Evolutionary conservation across 495 filamentous ascomycete genomes (phyloP), one percentile per base, ranked within the genome.

Genomic region (Hypomontagnella monticulosa): DNA sequence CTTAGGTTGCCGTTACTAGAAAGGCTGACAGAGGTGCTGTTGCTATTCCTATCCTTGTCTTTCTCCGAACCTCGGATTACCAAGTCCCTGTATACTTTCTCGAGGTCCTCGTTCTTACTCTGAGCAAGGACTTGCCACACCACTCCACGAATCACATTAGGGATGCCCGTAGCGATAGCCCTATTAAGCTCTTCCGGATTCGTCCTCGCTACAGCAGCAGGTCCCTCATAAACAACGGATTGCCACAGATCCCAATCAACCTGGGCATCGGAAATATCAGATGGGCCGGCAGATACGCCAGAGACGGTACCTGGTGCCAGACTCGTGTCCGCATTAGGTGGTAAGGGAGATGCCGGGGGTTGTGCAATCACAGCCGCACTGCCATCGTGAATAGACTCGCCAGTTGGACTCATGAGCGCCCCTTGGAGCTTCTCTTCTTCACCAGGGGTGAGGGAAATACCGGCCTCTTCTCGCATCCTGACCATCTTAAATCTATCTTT

Each of bases 201-300:
- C 27, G 91, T 90, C 37, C 91, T 83, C 23, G 90, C 90, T 59
- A 97, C 88, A 7, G 92, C 93, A 32, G 89, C 87, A 9, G 93
- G 90, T 1, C 96, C 95, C 79, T 96, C 89, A 65, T 97, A 93
- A 30, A 99, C 95, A 1, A 99, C 90, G 14, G 90, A 81, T 76
- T 99, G 93, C 95, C 95, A 99, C 15, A 99, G 78, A 75, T 98
- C 96, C 95, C 95, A 99, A 71, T 99, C 92, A 11, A 99, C 92
- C 6, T 84, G 80, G 4, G 83, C 81, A 63, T 93, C 91, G 2
- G 76, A 79, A 69, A 83, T 80, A 12, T 86, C 82, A 8, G 92
- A 89, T 5, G 88, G 89, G 1, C 89, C 89, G 3, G 88, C 85
- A 14, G 85, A 85, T 37, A 91, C 82, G 4, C 93, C 93, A 14